Percentiles rank a stretch among this genome's conserved stretches.
Evolutionary conservation across 2,329 filamentous ascomycete genomes (phyloP).

Genomic region (Aspergillus costaricaensis): DNA sequence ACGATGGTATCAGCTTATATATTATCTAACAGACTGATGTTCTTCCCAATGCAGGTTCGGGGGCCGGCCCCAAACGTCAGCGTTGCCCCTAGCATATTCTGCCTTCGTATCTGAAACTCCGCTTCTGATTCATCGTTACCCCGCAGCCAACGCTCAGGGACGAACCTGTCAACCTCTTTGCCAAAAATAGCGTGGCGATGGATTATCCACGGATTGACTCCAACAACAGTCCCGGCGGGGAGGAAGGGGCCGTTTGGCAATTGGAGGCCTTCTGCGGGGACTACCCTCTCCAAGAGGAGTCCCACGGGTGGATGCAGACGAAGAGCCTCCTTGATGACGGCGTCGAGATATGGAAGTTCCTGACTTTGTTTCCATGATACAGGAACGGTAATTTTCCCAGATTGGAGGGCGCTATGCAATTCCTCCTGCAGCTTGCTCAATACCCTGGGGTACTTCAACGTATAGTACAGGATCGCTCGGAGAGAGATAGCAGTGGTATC

Average conservation of each 20-base stretch:
- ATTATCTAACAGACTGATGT: slow-evolving; percentile 59
- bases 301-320: slow-evolving; percentile 30
- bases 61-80: slow-evolving; percentile 55
- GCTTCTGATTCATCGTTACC: slow-evolving; percentile 16
- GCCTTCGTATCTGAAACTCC: slow-evolving; percentile 17
- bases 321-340: slow-evolving; percentile 32
- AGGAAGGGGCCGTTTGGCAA: slow-evolving; percentile 25
- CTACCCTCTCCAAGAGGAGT: slow-evolving; percentile 26
- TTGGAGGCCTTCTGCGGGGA: slow-evolving; percentile 25
- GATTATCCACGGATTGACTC: slow-evolving; percentile 36
- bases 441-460: slow-evolving; percentile 25
- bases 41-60: slow-evolving; percentile 58
- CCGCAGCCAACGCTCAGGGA: slow-evolving; percentile 28
- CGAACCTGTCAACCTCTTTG: slow-evolving; percentile 22
- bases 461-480: slow-evolving; percentile 33
- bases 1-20: slow-evolving; percentile 60
- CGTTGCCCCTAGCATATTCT: slow-evolving; percentile 24
- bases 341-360: slow-evolving; percentile 32
- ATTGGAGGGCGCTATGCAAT: slow-evolving; percentile 41
- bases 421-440: slow-evolving; percentile 50
- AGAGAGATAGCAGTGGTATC: slow-evolving; percentile 38
- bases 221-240: slow-evolving; percentile 32
- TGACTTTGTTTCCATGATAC: slow-evolving; percentile 31
- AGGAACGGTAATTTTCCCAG: slow-evolving; percentile 17
- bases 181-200: slow-evolving; percentile 30